Evolutionary conservation across 208 protist species (phyloP), one percentile per base, ranked within the genome.

Genomic region (Acanthamoeba rhysodes): DNA sequence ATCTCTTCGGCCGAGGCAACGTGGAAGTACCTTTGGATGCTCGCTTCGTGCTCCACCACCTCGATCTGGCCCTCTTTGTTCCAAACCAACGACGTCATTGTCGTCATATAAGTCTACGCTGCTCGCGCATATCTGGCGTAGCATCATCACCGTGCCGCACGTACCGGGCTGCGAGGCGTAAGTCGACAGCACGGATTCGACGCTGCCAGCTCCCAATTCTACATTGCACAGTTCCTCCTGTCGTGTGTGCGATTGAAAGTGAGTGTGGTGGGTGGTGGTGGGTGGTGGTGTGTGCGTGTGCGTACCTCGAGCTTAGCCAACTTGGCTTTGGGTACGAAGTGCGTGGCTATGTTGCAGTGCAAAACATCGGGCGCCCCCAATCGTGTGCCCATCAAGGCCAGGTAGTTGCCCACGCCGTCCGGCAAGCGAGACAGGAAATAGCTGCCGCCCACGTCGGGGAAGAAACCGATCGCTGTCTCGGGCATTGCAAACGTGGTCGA

Each of bases 401-500:
- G 87, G 76, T 97, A 98, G 50, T 96, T 90, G 24, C 95, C 96
- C 5, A 59, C 59, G 27, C 72, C 72, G 48, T 34, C 72, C 2
- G 59, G 37, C n/a, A 97, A 22, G 57, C 95, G 91, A 29, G 91
- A 68, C 6, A 97, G 41, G 76, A 97, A 96, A 45, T 96, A 74
- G 5, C 68, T 93, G 34, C 96, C 95, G 82, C 97, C 97, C 3
- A 98, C 97, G 88, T 98, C 97, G 24, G 96, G 97, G 90, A 98
- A 97, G 50, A 98, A 95, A 32, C 97, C 97, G 34, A 98, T 97
- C 14, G 88, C 48, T 62, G 95, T 95, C 45, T 97, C 97, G 10
- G 97, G 97, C 97, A 98, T 97, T 5, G 97, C 96, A 91, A 98
- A 98, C 8, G 97, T 14, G 0, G 97, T 97, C 9, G 66, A 95